phyloP scores from a whole-genome alignment of 345 rosid genomes.

The Eucalyptus marginata region DNA sequence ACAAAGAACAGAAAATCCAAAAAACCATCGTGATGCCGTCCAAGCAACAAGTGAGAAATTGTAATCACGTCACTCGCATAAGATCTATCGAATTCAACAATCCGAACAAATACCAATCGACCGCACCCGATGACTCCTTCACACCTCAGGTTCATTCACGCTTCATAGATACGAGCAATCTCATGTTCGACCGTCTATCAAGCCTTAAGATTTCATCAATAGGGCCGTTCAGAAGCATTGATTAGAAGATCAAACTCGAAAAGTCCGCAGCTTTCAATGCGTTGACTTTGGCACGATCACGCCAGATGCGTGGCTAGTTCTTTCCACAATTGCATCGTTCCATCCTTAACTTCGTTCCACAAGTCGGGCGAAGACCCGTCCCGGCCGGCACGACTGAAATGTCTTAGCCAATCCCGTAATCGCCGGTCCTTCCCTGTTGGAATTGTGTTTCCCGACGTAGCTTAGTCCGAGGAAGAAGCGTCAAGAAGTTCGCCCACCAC shows the following conservation, averaged over 20 bases:
- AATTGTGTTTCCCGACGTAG: background rate
- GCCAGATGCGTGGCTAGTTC: background rate
- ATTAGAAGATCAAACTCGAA: too few species aligned
- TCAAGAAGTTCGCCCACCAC: background rate
- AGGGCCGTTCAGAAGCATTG: background rate
- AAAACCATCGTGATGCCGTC: background rate
- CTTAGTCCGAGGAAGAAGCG: background rate
- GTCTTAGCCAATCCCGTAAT: background rate
- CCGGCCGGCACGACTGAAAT: background rate
- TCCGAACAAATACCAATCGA: accelerated
- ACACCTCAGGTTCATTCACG: accelerated
- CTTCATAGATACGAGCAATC: background rate
- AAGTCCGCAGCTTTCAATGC: background rate
- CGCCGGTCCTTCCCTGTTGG: background rate
- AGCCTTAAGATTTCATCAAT: background rate
- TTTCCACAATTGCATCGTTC: background rate
- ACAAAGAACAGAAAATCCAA: background rate
- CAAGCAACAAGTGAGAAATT: background rate
- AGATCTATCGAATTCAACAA: background rate
- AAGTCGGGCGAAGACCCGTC: background rate
- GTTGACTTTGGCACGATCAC: background rate
- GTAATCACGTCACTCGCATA: too few species aligned
- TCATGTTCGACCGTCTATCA: accelerated
- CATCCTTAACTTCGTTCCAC: background rate
- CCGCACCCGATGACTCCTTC: accelerated